Conservation (phyloP, 257 asterid species). For the Penstemon newberryi region DNA sequence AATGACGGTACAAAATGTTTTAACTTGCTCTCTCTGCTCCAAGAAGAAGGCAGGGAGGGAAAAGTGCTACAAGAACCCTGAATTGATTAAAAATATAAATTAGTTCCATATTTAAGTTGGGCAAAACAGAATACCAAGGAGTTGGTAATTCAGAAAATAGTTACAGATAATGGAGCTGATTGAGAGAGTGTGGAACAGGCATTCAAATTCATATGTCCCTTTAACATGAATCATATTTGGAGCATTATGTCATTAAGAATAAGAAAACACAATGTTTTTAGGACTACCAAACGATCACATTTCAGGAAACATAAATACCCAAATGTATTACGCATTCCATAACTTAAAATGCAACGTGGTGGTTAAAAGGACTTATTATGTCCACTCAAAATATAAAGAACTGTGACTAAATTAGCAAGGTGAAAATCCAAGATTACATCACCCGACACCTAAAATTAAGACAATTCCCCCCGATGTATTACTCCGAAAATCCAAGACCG, state of each 20-base stretch:
- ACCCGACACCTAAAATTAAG: background rate
- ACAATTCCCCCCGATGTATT: background rate
- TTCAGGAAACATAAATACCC: background rate
- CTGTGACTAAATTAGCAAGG: background rate
- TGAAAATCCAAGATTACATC: background rate
- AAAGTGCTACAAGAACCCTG: slow-evolving; percentile 47
- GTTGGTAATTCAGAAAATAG: slow-evolving; percentile 18
- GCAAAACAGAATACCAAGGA: slow-evolving; percentile 1
- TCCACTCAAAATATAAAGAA: background rate
- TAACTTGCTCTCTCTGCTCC: slow-evolving; percentile 41
- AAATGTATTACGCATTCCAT: background rate
- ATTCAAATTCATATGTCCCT: slow-evolving; percentile 1
- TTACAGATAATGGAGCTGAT: slow-evolving; percentile 11
- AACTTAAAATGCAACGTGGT: background rate
- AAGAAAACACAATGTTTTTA: background rate
- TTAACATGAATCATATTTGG: slow-evolving; percentile 2
- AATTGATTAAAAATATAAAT: slow-evolving; percentile 20
- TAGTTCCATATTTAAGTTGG: background rate
- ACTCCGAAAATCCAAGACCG: background rate
- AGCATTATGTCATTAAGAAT: background rate
- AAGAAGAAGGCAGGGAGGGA: slow-evolving; percentile 40
- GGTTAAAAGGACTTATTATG: too few relatives aligned
- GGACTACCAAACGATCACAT: background rate
- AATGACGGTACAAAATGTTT: slow-evolving; percentile 30
- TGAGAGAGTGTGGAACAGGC: background rate